Base-by-base conservation (phyloP, 1,284 basidiomycete species). In the Malassezia dermatis region DNA sequence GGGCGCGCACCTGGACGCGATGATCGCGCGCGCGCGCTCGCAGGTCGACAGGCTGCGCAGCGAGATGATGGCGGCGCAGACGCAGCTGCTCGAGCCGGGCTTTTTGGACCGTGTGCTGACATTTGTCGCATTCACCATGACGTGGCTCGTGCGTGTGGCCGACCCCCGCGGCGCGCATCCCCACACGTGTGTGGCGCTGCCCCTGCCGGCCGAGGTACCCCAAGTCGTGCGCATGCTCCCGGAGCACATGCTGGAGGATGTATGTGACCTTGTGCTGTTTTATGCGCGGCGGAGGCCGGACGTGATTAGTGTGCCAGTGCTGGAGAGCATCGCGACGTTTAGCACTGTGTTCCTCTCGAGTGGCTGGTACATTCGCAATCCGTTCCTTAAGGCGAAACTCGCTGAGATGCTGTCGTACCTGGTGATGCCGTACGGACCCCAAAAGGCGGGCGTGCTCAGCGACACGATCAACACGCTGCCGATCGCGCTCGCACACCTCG, bases 281-380 rank as follows among this genome's bases (percentile, higher is more conserved):
- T 89, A 64, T 21, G 19, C 35, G 59, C 88, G 89, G 41, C 80
- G 83, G 55, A 80, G 83, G 1, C 89, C 89, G 0, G 82, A 88
- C 51, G 86, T 85, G 51, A 81, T 95, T 31, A 85, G 86, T 0
- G 88, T 89, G 53, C 86, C 61, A 35, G 70, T 73, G 32, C 73
- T 88, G 77, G 83, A 84, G 26, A 90, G 91, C 65, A 78, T 98
- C n/a, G 79, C 96, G 61, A 82, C 84, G 0, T 98, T 96, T 76
- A 82, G 84, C 34, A 79, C 96, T 62, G 89, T 88, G 0, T 96
- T 96, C 81, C 78, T 98, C 52, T 85, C 86, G 7, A 94, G 89
- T 6, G 88, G 88, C 0, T 88, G 86, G 82, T 96, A 93, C 75
- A 90, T 99, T 78, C 95, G 94, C 78, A 99, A 98, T 64, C 94